Percentiles rank a stretch among this genome's conserved stretches.
These are phyloP conservation scores for Teratosphaeria destructans DNA, from an alignment of 2,329 filamentous ascomycete genomes.

Conservation along the genomic window DNA sequence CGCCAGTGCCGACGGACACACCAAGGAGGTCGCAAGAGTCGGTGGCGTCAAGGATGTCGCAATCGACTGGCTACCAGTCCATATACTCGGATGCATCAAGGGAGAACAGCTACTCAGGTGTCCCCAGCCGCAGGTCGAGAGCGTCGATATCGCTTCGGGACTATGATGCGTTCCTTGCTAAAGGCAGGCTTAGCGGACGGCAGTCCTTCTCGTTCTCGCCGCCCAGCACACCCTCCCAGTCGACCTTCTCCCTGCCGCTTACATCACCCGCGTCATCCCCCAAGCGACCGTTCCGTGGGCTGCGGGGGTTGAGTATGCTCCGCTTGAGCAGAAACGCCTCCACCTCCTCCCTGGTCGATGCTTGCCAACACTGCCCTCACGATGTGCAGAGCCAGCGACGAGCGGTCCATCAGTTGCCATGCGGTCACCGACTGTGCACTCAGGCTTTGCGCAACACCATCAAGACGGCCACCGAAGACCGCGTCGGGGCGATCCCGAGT, in stretches of 20 bases:
- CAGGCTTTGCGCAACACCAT: slow-evolving; percentile 25
- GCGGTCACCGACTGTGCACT: slow-evolving; percentile 25
- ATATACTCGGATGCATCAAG: slow-evolving; percentile 22
- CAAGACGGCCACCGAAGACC: slow-evolving; percentile 23
- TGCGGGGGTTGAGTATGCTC: slow-evolving; percentile 24
- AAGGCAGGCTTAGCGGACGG: slow-evolving; percentile 14
- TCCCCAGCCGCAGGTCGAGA: slow-evolving; percentile 8
- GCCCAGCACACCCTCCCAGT: slow-evolving; percentile 19
- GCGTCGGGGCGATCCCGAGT: slow-evolving; percentile 25
- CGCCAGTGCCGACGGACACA: slow-evolving; percentile 9
- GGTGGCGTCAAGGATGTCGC: slow-evolving; percentile 22
- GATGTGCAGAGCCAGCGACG: slow-evolving; percentile 15
- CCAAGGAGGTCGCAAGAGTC: slow-evolving; percentile 21
- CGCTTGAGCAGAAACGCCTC: slow-evolving; percentile 19
- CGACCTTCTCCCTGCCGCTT: slow-evolving; percentile 22
- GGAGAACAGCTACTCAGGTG: slow-evolving; percentile 11
- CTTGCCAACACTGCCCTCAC: slow-evolving; percentile 25
- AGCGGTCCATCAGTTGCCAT: slow-evolving; percentile 24
- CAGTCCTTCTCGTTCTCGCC: slow-evolving; percentile 22
- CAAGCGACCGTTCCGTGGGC: slow-evolving; percentile 23
- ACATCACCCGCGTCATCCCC: slow-evolving; percentile 19
- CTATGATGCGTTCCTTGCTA: slow-evolving; percentile 24
- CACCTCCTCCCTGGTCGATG: slow-evolving; percentile 11
- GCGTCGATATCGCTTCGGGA: slow-evolving; percentile 24
- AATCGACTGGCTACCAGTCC: slow-evolving; percentile 26